phyloP scores from a whole-genome alignment of 345 rosid genomes.

The Salix brachista region DNA sequence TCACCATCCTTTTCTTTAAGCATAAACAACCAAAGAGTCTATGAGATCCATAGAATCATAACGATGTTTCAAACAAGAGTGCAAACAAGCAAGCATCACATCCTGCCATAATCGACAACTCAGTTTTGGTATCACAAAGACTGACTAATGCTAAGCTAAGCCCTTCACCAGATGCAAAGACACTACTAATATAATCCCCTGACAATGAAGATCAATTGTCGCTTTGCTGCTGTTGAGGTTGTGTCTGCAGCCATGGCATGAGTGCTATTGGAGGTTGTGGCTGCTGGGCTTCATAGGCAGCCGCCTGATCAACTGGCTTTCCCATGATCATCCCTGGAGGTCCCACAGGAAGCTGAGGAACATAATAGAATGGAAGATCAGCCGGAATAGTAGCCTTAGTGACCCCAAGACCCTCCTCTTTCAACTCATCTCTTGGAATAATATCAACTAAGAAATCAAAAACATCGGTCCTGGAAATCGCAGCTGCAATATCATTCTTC shows the following conservation, averaged over 20 bases:
- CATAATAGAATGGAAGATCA: slow-evolving; percentile 37
- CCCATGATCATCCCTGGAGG: slow-evolving; percentile 42
- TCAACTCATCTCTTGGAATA: slow-evolving; percentile 43
- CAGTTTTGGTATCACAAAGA: neutral
- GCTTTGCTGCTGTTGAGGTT: slow-evolving; percentile 19
- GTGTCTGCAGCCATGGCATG: slow-evolving; percentile 41
- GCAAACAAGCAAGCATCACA: slow-evolving; percentile 3
- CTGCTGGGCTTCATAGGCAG: slow-evolving; percentile 36
- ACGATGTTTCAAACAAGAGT: neutral
- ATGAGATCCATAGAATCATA: neutral
- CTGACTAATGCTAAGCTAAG: neutral
- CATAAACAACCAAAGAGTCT: neutral
- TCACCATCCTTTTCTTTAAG: neutral
- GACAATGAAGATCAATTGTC: neutral
- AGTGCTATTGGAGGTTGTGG: slow-evolving; percentile 26
- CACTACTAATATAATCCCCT: neutral
- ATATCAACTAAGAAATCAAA: slow-evolving; percentile 47
- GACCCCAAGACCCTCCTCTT: slow-evolving; percentile 45
- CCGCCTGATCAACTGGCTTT: slow-evolving; percentile 35
- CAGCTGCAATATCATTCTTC: slow-evolving; percentile 45
- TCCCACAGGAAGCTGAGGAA: slow-evolving; percentile 31
- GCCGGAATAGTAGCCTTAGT: slow-evolving; percentile 33
- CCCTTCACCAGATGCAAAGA: neutral
- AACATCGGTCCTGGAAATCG: slow-evolving; percentile 41
- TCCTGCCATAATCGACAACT: neutral